Percentiles rank a stretch among this genome's conserved stretches.
Evolutionary conservation across 176 grass and related monocot genomes (phyloP).

Genomic region (Leersia perrieri): DNA sequence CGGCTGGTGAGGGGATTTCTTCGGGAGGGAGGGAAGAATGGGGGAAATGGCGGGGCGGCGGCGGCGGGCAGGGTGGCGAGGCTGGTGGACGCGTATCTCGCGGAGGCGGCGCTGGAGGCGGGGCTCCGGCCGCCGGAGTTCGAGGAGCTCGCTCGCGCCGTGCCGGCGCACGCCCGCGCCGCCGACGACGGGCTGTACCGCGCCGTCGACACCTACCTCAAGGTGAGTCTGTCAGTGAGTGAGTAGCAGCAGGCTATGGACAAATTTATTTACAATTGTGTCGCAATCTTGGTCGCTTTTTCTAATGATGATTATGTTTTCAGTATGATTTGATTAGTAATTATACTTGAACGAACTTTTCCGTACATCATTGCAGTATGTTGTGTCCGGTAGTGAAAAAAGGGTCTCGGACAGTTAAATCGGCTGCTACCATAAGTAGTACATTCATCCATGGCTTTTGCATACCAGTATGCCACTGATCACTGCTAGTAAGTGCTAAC

Average conservation of each 20-base stretch:
- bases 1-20: constrained; percentile 60
- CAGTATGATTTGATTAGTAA: constrained; percentile 1
- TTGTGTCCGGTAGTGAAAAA: neutral
- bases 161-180: constrained; percentile 60
- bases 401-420: neutral
- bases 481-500: too few species aligned
- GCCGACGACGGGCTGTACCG: constrained; percentile 78
- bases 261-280: constrained; percentile 1
- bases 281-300: neutral
- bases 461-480: too few species aligned
- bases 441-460: neutral
- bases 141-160: constrained; percentile 66
- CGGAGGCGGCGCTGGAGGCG: constrained; percentile 71
- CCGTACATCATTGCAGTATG: neutral
- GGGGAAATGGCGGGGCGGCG: constrained; percentile 41
- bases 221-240: too few species aligned
- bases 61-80: constrained; percentile 63
- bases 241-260: neutral
- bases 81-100: constrained; percentile 80
- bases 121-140: constrained; percentile 64
- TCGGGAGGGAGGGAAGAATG: constrained; percentile 9
- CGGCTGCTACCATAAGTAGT: too few species aligned
- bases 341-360: neutral
- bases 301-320: neutral
- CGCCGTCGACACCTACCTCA: constrained; percentile 90